These are phyloP conservation scores for Boletus pseudo-olivaceus DNA, from an alignment of 768 basidiomycete species.

Conservation along the genomic window DNA sequence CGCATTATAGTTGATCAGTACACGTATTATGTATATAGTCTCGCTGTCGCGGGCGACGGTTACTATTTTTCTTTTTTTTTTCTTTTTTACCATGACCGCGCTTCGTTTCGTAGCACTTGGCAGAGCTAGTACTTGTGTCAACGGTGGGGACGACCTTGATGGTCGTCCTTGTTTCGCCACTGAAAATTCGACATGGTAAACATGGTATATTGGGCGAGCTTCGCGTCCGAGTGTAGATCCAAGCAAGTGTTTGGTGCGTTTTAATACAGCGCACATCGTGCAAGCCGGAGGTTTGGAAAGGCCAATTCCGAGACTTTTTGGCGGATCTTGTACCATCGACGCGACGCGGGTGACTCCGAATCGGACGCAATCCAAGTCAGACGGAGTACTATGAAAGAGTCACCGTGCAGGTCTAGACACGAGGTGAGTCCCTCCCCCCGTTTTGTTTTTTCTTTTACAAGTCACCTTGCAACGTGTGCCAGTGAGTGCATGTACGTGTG, in stretches of 20 bases:
- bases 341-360: neutral
- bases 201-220: neutral
- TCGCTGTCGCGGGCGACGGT: constrained; percentile 21
- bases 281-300: too few relatives aligned
- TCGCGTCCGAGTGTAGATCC: too few relatives aligned
- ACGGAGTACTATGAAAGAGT: too few relatives aligned
- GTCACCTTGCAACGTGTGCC: too few relatives aligned
- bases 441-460: neutral
- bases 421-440: too few relatives aligned
- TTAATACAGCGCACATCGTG: neutral
- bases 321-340: too few relatives aligned
- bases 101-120: constrained; percentile 13
- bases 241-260: too few relatives aligned
- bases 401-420: too few relatives aligned
- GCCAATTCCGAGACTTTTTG: too few relatives aligned
- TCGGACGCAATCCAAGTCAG: neutral
- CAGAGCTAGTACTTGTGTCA: constrained; percentile 11
- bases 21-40: constrained; percentile 27
- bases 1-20: constrained; percentile 28
- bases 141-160: constrained; percentile 12
- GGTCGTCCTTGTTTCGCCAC: constrained; percentile 4
- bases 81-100: constrained; percentile 9
- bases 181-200: constrained; percentile 12
- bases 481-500: too few relatives aligned
- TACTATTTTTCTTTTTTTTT: neutral